Conservation (phyloP, 2,329 filamentous ascomycete genomes). For the Tolypocladium ophioglossoides region DNA sequence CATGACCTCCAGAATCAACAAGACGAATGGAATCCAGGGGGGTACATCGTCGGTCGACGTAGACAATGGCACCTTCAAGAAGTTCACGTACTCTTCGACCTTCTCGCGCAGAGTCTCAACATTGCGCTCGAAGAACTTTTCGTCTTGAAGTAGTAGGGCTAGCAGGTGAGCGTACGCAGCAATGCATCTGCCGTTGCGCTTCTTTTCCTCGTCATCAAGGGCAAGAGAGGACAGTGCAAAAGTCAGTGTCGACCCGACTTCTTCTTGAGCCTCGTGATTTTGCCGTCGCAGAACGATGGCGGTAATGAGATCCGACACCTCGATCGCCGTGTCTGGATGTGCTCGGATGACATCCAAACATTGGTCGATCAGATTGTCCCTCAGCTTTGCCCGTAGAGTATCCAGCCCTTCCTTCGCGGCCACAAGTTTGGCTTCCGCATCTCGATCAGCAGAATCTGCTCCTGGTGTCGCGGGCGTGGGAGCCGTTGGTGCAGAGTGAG, state of each 20-base stretch:
- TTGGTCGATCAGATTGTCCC: constrained; percentile 73
- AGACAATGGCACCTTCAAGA: constrained; percentile 61
- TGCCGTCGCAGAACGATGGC: constrained; percentile 54
- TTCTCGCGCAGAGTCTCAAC: constrained; percentile 66
- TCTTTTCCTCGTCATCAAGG: constrained; percentile 51
- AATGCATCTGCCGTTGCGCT: constrained; percentile 52
- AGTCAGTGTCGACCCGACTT: constrained; percentile 74
- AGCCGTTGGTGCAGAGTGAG: constrained; percentile 2
- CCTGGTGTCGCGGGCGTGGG: constrained; percentile 3
- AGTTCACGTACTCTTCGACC: constrained; percentile 64
- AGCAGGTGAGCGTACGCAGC: constrained; percentile 88
- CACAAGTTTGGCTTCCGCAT: constrained; percentile 7
- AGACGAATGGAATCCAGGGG: constrained; percentile 83
- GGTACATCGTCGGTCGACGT: constrained; percentile 68
- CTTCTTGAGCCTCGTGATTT: constrained; percentile 47
- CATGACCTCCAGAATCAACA: constrained; percentile 82
- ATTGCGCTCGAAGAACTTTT: constrained; percentile 67
- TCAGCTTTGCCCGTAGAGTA: constrained; percentile 59
- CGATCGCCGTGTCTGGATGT: constrained; percentile 81
- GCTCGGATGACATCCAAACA: constrained; percentile 83
- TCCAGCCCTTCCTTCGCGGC: constrained; percentile 66
- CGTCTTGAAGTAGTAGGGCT: constrained; percentile 76
- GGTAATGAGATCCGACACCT: constrained; percentile 77
- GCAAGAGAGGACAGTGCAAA: constrained; percentile 68
- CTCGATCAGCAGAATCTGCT: constrained; percentile 8